These are phyloP conservation scores for Saccharomycopsis guyanensis DNA, from an alignment of 805 yeast species.

Conservation along the genomic window DNA sequence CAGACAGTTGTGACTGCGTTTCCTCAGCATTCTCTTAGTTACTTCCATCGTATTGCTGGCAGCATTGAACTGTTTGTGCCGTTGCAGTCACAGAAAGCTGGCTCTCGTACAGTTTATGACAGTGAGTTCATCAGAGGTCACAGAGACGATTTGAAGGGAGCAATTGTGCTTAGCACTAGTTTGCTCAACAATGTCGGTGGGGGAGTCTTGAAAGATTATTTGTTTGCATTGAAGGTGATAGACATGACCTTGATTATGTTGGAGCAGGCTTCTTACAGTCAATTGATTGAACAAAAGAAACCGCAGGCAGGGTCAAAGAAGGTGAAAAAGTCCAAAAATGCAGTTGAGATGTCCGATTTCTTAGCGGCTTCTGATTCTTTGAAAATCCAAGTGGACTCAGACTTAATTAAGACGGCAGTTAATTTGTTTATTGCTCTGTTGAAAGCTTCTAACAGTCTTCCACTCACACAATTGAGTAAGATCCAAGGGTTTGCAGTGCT, in stretches of 20 bases:
- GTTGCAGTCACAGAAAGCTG: constrained; percentile 9
- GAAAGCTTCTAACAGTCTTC: constrained; percentile 39
- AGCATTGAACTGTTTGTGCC: constrained; percentile 25
- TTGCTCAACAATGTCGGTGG: constrained; percentile 29
- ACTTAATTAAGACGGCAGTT: constrained; percentile 28
- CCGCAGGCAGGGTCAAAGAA: constrained; percentile 19
- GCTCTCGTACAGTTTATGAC: constrained; percentile 19
- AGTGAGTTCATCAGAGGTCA: constrained; percentile 21
- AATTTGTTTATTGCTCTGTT: constrained; percentile 44
- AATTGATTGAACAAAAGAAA: constrained; percentile 21
- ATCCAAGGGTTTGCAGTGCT: constrained; percentile 41
- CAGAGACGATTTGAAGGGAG: constrained; percentile 23
- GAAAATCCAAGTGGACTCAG: background rate
- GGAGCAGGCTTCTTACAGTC: constrained; percentile 18
- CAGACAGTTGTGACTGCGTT: constrained; percentile 24
- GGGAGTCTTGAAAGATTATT: constrained; percentile 37
- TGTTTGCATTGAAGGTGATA: constrained; percentile 46
- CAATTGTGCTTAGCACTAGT: constrained; percentile 23
- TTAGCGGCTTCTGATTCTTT: constrained; percentile 48
- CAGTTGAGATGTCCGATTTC: constrained; percentile 57
- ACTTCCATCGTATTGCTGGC: constrained; percentile 7
- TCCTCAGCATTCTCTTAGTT: constrained; percentile 28
- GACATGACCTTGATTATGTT: constrained; percentile 41
- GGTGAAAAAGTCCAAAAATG: constrained; percentile 34
- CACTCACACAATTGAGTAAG: constrained; percentile 56